Percentiles rank a stretch among this genome's conserved stretches.
Conservation (phyloP, 257 asterid species). For the Solanum microdontum region DNA sequence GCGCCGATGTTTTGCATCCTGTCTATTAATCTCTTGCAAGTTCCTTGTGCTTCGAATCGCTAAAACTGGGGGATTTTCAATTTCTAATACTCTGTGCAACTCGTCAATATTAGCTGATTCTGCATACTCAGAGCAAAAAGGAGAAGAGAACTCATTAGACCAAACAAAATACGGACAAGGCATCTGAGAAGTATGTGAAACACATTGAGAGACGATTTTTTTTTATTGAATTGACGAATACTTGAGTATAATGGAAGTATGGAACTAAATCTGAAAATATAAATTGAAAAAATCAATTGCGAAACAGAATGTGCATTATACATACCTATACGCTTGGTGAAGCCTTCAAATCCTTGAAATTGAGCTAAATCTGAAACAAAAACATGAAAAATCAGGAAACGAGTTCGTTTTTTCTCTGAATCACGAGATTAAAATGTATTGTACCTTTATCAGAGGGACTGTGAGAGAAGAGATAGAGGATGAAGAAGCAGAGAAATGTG, state of each 20-base stretch:
- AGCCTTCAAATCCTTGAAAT: slow-evolving; percentile 25
- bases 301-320: not conserved
- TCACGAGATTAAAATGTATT: not conserved
- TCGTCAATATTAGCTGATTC: slow-evolving; percentile 24
- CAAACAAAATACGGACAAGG: not conserved
- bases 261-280: not conserved
- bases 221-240: not conserved
- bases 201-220: not conserved
- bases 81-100: slow-evolving; percentile 18
- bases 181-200: not conserved
- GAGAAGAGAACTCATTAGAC: not conserved
- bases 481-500: slow-evolving; percentile 61
- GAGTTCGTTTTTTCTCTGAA: not conserved
- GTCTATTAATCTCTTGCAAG: slow-evolving; percentile 19
- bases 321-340: slow-evolving; percentile 24
- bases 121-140: not conserved
- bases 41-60: slow-evolving; percentile 53
- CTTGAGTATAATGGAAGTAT: not conserved
- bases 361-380: slow-evolving; percentile 43
- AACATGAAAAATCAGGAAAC: not conserved
- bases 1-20: slow-evolving; percentile 14
- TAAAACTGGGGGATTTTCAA: slow-evolving; percentile 27
- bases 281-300: not conserved
- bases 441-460: slow-evolving; percentile 56
- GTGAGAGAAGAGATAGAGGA: slow-evolving; percentile 75